Percentiles rank a stretch among this genome's conserved stretches.
Conservation (phyloP, 345 rosid genomes). For the Salix udensis region DNA sequence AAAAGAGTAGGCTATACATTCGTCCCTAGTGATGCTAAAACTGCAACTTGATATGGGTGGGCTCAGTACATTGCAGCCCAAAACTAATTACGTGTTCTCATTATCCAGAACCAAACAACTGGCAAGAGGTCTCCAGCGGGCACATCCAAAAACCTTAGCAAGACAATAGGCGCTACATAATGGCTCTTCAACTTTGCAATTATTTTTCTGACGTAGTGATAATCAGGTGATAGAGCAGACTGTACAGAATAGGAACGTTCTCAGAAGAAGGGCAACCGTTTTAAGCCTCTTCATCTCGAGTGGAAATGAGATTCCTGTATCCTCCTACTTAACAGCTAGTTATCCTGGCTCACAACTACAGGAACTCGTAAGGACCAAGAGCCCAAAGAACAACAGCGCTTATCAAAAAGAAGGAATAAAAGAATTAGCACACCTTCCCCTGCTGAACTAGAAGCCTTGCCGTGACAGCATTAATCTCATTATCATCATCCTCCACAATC, state of each 20-base stretch:
- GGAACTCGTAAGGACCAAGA: background rate
- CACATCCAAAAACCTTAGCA: background rate
- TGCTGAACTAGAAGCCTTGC: conserved; percentile 50
- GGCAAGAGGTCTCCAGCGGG: background rate
- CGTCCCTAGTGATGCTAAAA: background rate
- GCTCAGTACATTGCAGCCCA: background rate
- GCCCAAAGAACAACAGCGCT: background rate
- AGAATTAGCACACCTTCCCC: background rate
- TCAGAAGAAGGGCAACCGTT: background rate
- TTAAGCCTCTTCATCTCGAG: background rate
- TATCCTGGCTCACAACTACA: background rate
- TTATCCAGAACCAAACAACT: background rate
- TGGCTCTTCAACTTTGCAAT: background rate
- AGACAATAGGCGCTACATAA: background rate
- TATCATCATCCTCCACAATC: conserved; percentile 47
- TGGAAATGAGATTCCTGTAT: background rate
- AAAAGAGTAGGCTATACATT: background rate
- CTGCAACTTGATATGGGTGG: background rate
- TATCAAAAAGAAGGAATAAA: background rate
- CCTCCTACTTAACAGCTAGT: background rate
- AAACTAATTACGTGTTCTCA: background rate
- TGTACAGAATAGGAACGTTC: background rate
- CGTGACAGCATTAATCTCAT: conserved; percentile 31
- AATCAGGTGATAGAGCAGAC: background rate
- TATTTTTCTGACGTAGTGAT: background rate